Evolutionary conservation across 129 eudicot genomes (phyloP).

Genomic region (Arctium lappa): DNA sequence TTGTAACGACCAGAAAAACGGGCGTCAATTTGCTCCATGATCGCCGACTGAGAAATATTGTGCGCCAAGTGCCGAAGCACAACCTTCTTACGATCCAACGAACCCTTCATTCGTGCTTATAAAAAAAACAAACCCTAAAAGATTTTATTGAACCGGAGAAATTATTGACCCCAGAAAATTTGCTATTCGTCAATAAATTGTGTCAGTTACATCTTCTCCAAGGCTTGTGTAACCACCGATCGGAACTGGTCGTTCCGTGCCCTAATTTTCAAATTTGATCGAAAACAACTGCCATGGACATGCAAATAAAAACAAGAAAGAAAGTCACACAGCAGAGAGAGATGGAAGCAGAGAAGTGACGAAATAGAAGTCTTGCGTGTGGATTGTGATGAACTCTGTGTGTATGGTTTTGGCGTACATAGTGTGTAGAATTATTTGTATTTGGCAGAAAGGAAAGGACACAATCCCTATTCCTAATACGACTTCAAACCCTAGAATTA

Average conservation of each 20-base stretch:
- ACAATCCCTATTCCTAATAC: background rate
- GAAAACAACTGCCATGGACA: constrained; percentile 29
- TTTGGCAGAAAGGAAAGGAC: constrained; percentile 14
- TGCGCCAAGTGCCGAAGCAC: constrained; percentile 95
- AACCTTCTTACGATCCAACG: constrained; percentile 73
- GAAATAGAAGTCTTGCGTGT: background rate
- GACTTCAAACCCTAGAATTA: constrained; percentile 6
- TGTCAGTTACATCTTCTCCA: constrained; percentile 28
- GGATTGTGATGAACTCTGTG: constrained; percentile 23
- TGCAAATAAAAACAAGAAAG: background rate
- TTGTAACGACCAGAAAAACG: constrained; percentile 69
- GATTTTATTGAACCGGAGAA: background rate
- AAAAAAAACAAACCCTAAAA: constrained; percentile 46
- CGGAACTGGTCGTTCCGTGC: constrained; percentile 18
- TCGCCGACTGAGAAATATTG: constrained; percentile 62
- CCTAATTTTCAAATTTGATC: constrained; percentile 38
- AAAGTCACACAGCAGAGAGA: constrained; percentile 6
- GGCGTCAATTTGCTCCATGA: constrained; percentile 62
- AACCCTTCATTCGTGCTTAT: constrained; percentile 55
- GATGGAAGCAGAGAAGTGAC: background rate
- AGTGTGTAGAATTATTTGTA: background rate
- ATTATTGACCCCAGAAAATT: constrained; percentile 4
- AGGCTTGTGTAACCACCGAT: constrained; percentile 11
- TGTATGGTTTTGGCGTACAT: constrained; percentile 22
- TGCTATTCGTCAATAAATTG: background rate